Base-by-base conservation (phyloP, 1,139 yeast genomes). In the Pichiaceae sp. region DNA sequence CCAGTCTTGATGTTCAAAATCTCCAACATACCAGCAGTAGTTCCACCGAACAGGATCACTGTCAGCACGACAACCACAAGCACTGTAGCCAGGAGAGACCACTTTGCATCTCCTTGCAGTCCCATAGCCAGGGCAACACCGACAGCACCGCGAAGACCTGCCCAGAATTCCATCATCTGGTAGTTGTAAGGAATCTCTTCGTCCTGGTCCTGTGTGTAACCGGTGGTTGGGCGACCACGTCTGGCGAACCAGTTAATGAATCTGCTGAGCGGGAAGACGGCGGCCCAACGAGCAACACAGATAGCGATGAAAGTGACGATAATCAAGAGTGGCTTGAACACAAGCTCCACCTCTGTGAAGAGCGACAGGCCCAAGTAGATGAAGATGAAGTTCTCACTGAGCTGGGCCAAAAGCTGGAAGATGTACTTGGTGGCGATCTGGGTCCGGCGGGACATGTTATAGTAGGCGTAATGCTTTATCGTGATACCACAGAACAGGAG, bases 81-180 rank as follows among this genome's bases (percentile, higher is more conserved):
- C 1, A 93, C 96, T 0, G 98, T 93, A 1, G 98, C 98, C 41
- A 91, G 64, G 37, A 93, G 63, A 0, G 96, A 79, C 60, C 83
- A 80, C 46, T 91, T 93, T 38, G 86, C 80, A 54, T 89, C 96
- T 42, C 98, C 98, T 59, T 85, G 95, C 35, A 93, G 66, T 2
- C 98, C 98, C 77, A 94, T 89, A 0, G 98, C 98, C 52, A 93
- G 70, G 0, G 98, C 99, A 3, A 93, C 99, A 47, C 99, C 99
- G 26, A 93, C 99, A 1, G 99, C 99, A 42, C 99, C 99, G 54
- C 99, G 71, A 42, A 93, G 68, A 4, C 99, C 99, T 2, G 98
- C 98, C 99, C 99, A 93, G 60, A 93, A 93, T 34, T 93, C 85
- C 98, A 93, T 91, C 86, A 89, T 86, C 62, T 93, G 98, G 59